phyloP scores from a whole-genome alignment of 1,139 yeast species.

The Debaryomyces udenii region DNA sequence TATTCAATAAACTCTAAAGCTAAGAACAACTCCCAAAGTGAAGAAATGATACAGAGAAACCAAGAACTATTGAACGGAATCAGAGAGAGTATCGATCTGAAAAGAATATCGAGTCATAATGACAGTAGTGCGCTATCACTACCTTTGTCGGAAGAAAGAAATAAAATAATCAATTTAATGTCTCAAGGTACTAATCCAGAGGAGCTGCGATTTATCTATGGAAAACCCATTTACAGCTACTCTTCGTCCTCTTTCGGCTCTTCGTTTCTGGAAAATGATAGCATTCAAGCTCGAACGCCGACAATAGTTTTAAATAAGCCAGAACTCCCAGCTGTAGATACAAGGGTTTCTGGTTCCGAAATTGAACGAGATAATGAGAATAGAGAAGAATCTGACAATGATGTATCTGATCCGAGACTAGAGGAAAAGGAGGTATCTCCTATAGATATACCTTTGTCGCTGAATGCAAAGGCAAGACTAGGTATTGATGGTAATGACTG shows the following conservation, averaged over 20 bases:
- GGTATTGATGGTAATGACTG: slow-evolving; percentile 10
- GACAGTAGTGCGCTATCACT: slow-evolving; percentile 9
- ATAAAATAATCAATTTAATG: slow-evolving; percentile 5
- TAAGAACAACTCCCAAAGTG: slow-evolving; percentile 13
- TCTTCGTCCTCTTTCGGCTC: slow-evolving; percentile 21
- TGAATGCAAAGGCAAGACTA: slow-evolving; percentile 7
- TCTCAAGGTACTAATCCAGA: slow-evolving; percentile 10
- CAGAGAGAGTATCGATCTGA: slow-evolving; percentile 33
- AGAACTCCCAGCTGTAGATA: slow-evolving; percentile 2
- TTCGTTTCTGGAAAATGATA: slow-evolving; percentile 16
- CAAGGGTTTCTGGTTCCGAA: slow-evolving; percentile 8
- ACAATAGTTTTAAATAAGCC: slow-evolving; percentile 3
- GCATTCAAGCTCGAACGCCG: slow-evolving; percentile 12
- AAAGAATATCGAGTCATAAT: slow-evolving; percentile 14
- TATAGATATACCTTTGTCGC: slow-evolving; percentile 9
- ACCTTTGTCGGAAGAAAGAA: slow-evolving; percentile 11
- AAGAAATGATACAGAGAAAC: slow-evolving; percentile 16
- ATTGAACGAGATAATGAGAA: slow-evolving; percentile 13
- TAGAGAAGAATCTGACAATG: slow-evolving; percentile 9
- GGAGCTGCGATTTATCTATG: slow-evolving; percentile 1
- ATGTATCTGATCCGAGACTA: slow-evolving; percentile 4
- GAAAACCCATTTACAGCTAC: slow-evolving; percentile 7
- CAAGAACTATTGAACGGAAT: slow-evolving; percentile 24
- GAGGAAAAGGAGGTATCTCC: slow-evolving; percentile 9
- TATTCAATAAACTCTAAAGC: slow-evolving; percentile 30